Base-by-base conservation (phyloP, 164 flowering plant species). In the Berberis vulgaris region DNA sequence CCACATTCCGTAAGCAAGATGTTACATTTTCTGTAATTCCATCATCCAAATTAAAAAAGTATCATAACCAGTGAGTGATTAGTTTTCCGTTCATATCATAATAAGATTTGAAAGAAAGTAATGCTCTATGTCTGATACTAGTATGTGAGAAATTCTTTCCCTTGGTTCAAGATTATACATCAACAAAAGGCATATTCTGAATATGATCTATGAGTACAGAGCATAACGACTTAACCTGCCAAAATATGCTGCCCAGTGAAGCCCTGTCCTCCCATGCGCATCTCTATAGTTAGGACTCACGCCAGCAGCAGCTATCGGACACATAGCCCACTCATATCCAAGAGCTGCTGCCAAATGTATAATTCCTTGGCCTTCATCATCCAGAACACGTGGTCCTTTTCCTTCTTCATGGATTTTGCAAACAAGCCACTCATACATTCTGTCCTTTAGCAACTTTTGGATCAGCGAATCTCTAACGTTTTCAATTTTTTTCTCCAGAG, bases 231-330 rank as follows among this genome's bases (percentile, higher is more conserved):
- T 45, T 41, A 13, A 89, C 96, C 96, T 86, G 45, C 93, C 96
- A 81, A 60, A 85, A 44, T 74, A 82, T 42, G 96, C 82, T 57
- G 96, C 93, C 93, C 91, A 89, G 69, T 89, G 93, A 67, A 86
- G 86, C 3, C 74, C 89, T 26, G 91, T 85, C 73, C 85, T 75
- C 57, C 96, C 96, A 56, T 59, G 74, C 57, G 79, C 72, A 78
- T 89, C 96, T 65, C 93, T 75, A 67, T 82, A 89, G 71, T 77
- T 84, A 54, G 83, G 79, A 81, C 71, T 83, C 61, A 83, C 76
- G 12, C 93, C 87, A 47, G 89, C 80, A 69, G 83, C 84, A 69
- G 83, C 71, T 54, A 85, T 79, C 39, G 83, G 83, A 8, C 43
- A 42, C 68, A 89, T 77, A 39, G 87, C 91, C 91, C 91, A 86